phyloP scores from a whole-genome alignment of 192 early-diverging fungal species.

The Kappamyces sp. region DNA sequence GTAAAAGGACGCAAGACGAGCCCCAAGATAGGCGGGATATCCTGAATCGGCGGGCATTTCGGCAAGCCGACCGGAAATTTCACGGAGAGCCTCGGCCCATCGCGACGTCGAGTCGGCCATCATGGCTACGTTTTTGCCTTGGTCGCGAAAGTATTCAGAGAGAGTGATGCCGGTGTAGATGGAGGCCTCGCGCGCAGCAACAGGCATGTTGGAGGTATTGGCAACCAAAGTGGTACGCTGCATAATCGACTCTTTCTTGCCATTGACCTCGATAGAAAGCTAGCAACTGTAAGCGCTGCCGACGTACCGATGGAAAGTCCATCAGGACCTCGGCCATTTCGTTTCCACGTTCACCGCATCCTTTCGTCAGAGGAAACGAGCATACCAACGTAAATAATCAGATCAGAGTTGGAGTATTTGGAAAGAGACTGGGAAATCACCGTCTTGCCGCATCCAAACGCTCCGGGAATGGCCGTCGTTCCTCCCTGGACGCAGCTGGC shows the following conservation, averaged over 20 bases:
- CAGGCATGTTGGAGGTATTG: slow-evolving; percentile 99
- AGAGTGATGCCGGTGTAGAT: slow-evolving; percentile 99
- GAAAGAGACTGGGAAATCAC: slow-evolving; percentile 99
- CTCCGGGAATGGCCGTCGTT: slow-evolving; percentile 98
- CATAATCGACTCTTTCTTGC: slow-evolving; percentile 98
- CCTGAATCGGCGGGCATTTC: slow-evolving; percentile 99
- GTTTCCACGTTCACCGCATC: slow-evolving; percentile 88
- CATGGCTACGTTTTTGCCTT: slow-evolving; percentile 99
- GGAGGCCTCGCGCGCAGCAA: slow-evolving; percentile 98
- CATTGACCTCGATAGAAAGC: slow-evolving; percentile 88
- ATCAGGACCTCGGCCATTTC: slow-evolving; percentile 99
- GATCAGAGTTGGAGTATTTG: slow-evolving; percentile 99
- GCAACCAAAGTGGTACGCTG: slow-evolving; percentile 98
- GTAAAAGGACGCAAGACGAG: slow-evolving; percentile 98
- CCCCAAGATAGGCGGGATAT: slow-evolving; percentile 98
- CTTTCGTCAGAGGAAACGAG: too few species aligned
- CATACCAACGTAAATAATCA: slow-evolving; percentile 94
- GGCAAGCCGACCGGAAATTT: slow-evolving; percentile 99
- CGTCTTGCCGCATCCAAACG: slow-evolving; percentile 99
- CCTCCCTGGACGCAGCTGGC: slow-evolving; percentile 93
- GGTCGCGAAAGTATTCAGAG: slow-evolving; percentile 99
- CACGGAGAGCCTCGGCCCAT: slow-evolving; percentile 99
- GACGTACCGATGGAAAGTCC: slow-evolving; percentile 83
- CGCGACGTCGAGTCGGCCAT: slow-evolving; percentile 99
- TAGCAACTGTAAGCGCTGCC: slow-evolving; percentile 25